Base-by-base conservation (phyloP, 331 rosid species). In the Pyrus hybrid region DNA sequence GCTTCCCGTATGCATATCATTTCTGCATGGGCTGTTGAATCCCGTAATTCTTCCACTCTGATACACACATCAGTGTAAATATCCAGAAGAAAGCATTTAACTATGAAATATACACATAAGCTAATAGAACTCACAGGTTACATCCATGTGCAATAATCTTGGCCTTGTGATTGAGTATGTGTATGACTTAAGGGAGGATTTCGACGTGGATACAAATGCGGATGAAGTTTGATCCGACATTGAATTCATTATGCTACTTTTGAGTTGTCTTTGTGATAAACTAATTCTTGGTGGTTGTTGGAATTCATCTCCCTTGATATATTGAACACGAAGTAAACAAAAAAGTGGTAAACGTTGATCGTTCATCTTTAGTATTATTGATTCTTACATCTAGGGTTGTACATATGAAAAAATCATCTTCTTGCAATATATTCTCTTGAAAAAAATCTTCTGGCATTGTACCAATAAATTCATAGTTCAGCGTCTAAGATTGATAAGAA, bases 11-110 rank as follows among this genome's bases (percentile, higher is more conserved):
- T 95, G 84, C 99, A 95, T 43, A 90, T 87, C 87, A 95, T 89
- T 85, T 95, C 99, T 6, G 99, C 99, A 73, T 95, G 99, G 76
- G 99, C 98, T 29, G 99, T 95, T 73, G 97, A 90, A 83, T 95
- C 99, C 67, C 98, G 92, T 67, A 91, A 80, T 85, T 90, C 93
- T 81, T 92, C 99, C 29, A 95, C 99, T 77, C 99, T 95, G 87
- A 79, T 82, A 79, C 72, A 83, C 41, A 81, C 7, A 80, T 65
- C 18, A n/a, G 62, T 49, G 54, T 67, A 69, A 86, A 65, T 64
- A 67, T 71, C 43, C 33, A 68, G 63, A 62, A 61, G 25, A 14
- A 51, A 71, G 69, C 23, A 66, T 58, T 51, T 28, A 51, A 51
- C 58, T 45, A 30, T 49, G 49, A 47, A 45, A 29, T 54, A 82